Percentiles rank a stretch among this genome's conserved stretches.
Evolutionary conservation across 2,329 filamentous ascomycete genomes (phyloP).

Genomic region (Parascedosporium putredinis): DNA sequence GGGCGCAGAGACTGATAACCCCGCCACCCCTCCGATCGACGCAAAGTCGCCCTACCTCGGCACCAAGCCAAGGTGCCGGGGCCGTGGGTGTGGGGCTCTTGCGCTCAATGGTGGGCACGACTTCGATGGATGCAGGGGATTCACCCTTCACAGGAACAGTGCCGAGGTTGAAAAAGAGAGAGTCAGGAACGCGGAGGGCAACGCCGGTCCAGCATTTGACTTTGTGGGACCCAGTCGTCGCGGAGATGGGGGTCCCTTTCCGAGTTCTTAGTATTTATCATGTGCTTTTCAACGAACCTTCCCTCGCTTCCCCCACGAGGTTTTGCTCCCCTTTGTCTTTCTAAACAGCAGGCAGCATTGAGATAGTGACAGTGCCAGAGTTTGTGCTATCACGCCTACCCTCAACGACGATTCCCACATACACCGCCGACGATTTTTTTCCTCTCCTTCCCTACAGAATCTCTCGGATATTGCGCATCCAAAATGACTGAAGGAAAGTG

Average conservation of each 20-base stretch:
- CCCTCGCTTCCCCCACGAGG: no score
- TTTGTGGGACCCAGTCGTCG: background rate
- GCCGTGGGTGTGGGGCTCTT: background rate
- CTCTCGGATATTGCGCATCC: background rate
- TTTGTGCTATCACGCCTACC: no score
- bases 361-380: no score
- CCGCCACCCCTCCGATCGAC: no score
- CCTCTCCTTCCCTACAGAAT: background rate
- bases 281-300: no score
- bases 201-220: background rate
- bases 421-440: background rate
- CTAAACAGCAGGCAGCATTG: no score
- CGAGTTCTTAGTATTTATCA: no score
- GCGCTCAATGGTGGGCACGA: background rate
- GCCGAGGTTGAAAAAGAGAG: background rate
- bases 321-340: no score
- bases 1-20: no score
- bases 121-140: background rate
- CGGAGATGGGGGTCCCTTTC: no score
- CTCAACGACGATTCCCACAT: no score
- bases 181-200: background rate
- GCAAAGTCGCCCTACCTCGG: no score
- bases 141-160: background rate
- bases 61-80: background rate
- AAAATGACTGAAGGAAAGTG: slow-evolving; percentile 17